These are phyloP conservation scores for Penicillium tannophilum DNA, from an alignment of 495 filamentous ascomycete species.

Conservation along the genomic window DNA sequence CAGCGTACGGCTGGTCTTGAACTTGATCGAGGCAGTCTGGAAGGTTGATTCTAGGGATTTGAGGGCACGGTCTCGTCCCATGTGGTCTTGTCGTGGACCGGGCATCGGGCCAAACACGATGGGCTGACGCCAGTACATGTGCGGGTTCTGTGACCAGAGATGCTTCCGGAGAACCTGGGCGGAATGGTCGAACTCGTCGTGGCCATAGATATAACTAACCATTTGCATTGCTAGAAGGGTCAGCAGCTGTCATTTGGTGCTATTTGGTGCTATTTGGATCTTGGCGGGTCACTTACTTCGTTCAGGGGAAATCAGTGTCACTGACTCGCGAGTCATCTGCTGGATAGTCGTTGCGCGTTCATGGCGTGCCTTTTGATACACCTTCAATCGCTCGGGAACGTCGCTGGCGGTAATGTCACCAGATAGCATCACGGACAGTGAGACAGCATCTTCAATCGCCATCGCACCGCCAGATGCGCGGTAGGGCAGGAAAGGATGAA, in stretches of 20 bases:
- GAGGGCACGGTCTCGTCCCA: slow-evolving; percentile 27
- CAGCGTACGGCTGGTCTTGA: slow-evolving; percentile 59
- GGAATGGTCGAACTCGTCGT: slow-evolving; percentile 61
- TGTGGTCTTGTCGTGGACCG: slow-evolving; percentile 49
- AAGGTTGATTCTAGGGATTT: slow-evolving; percentile 43
- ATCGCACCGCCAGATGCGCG: slow-evolving; percentile 58
- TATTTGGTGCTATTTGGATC: background rate
- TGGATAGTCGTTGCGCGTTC: slow-evolving; percentile 58
- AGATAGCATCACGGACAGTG: slow-evolving; percentile 55
- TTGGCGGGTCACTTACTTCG: slow-evolving; percentile 20
- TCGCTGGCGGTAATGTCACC: slow-evolving; percentile 38
- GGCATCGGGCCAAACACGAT: slow-evolving; percentile 60
- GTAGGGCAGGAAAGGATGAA: slow-evolving; percentile 62
- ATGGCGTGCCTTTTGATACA: slow-evolving; percentile 60
- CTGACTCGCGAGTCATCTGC: slow-evolving; percentile 45
- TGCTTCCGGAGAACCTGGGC: slow-evolving; percentile 50
- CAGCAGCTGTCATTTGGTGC: background rate
- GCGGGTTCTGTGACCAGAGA: slow-evolving; percentile 41
- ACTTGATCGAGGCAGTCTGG: slow-evolving; percentile 54
- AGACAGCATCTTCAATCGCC: slow-evolving; percentile 64
- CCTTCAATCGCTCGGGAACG: slow-evolving; percentile 52
- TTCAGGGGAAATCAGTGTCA: slow-evolving; percentile 20
- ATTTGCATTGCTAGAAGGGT: slow-evolving; percentile 45
- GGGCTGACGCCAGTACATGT: slow-evolving; percentile 53
- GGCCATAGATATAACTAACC: slow-evolving; percentile 58